Conservation (phyloP, 148 eudicot genomes). For the Cornus florida region DNA sequence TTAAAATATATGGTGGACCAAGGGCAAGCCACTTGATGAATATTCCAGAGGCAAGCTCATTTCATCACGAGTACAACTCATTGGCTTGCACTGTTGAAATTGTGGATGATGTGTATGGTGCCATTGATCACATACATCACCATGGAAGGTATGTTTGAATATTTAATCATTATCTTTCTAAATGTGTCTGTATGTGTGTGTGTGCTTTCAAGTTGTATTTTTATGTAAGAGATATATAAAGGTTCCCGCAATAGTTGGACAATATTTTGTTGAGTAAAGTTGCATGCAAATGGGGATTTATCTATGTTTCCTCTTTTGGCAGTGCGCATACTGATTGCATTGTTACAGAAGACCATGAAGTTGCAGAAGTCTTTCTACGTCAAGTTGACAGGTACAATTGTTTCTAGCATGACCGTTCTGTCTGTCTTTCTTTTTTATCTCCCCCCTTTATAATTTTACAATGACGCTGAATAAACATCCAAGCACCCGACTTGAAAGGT, state of each 20-base stretch:
- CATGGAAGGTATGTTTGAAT: conserved; percentile 73
- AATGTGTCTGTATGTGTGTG: neutral
- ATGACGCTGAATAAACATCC: no score
- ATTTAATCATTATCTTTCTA: neutral
- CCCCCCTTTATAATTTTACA: no score
- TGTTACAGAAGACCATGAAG: conserved; percentile 71
- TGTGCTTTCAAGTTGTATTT: neutral
- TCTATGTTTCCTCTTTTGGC: conserved; percentile 13
- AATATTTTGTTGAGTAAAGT: no score
- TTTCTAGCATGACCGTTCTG: neutral
- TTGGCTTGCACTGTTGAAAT: conserved; percentile 90
- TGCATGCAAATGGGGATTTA: neutral
- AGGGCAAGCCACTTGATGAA: conserved; percentile 59
- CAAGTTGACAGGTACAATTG: conserved; percentile 82
- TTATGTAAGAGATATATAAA: neutral
- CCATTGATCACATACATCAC: conserved; percentile 84
- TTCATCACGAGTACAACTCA: conserved; percentile 84
- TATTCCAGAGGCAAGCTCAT: conserved; percentile 61
- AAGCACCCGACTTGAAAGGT: no score
- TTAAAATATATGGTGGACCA: conserved; percentile 77
- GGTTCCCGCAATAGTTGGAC: no score
- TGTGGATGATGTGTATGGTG: conserved; percentile 85
- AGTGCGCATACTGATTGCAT: conserved; percentile 94
- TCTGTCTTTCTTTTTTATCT: neutral
- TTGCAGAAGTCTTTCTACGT: conserved; percentile 66